Evolutionary conservation across 2,329 filamentous ascomycete species (phyloP), one percentile per base, ranked within the genome.

Genomic region (Bipolaris sorokiniana): DNA sequence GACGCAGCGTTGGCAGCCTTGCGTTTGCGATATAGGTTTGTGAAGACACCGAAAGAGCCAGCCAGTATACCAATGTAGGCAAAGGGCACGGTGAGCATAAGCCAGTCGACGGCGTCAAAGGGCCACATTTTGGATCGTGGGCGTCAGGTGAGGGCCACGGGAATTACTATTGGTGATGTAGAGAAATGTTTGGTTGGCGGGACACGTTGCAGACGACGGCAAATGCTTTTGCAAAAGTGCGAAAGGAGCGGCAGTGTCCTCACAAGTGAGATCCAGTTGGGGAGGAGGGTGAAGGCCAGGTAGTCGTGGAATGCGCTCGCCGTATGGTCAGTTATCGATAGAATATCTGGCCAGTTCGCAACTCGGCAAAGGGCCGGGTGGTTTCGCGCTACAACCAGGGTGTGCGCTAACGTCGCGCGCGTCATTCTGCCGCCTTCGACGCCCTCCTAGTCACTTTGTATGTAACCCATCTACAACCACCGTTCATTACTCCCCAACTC

Each of bases 41-140:
- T 96, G 80, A 99, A 99, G 64, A 92, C 95, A 75, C 90, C 89
- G 67, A 99, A 86, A 34, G 92, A 94, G 71, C 92, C 92, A 71
- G 91, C 84, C 53, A 99, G 88, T 58, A 98, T 90, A 67, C 87
- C 84, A 58, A 99, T 84, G 79, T 99, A 99, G 79, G 91, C 89
- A 73, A 97, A 86, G 58, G 95, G 94, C 71, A 97, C 86, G 73
- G 87, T 82, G 60, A 98, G 88, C 80, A 90, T 90, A 79, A 90
- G 81, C 92, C 92, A 96, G 83, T 96, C 86, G 59, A 85, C 80
- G 78, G 83, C 83, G 56, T 68, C 76, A 68, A 73, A 71, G 58
- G 73, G 73, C 73, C 73, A 72, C 68, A 70, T 73, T 57, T 65
- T 66, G 64, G 51, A 42, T 48, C 55, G 65, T 66, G 64, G 47